phyloP scores from a whole-genome alignment of 495 filamentous ascomycete species.

The Aspergillus baeticus region DNA sequence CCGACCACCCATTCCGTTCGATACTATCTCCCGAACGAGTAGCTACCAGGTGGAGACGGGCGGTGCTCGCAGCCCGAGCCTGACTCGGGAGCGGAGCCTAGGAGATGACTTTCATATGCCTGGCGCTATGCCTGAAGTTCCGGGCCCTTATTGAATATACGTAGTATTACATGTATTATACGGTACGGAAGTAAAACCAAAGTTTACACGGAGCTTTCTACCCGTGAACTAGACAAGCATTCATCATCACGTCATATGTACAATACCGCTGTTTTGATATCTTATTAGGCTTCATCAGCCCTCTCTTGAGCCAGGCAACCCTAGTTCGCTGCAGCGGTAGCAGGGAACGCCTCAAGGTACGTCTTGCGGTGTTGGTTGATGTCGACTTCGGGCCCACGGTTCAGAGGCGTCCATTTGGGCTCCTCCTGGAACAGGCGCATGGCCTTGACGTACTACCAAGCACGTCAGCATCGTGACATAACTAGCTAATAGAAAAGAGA shows the following conservation, averaged over 20 bases:
- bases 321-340: conserved; percentile 31
- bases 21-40: conserved; percentile 35
- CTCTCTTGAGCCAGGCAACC: too few species aligned
- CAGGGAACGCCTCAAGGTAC: conserved; percentile 56
- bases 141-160: conserved; percentile 3
- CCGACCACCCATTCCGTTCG: conserved; percentile 28
- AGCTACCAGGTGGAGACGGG: conserved; percentile 41
- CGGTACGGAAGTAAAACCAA: neutral
- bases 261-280: neutral
- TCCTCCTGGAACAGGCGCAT: conserved; percentile 98
- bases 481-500: neutral
- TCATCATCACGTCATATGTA: conserved; percentile 18
- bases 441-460: conserved; percentile 80
- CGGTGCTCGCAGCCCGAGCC: conserved; percentile 35
- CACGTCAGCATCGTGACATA: conserved; percentile 16
- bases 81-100: conserved; percentile 35
- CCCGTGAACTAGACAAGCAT: neutral
- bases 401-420: conserved; percentile 96
- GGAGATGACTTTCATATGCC: conserved; percentile 35
- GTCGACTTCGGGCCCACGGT: conserved; percentile 76
- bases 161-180: conserved; percentile 2
- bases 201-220: neutral
- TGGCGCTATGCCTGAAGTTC: conserved; percentile 11
- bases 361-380: conserved; percentile 72
- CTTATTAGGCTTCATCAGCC: too few species aligned